Conservation (phyloP, 2,329 filamentous ascomycete genomes). For the Alternaria incomplexa region DNA sequence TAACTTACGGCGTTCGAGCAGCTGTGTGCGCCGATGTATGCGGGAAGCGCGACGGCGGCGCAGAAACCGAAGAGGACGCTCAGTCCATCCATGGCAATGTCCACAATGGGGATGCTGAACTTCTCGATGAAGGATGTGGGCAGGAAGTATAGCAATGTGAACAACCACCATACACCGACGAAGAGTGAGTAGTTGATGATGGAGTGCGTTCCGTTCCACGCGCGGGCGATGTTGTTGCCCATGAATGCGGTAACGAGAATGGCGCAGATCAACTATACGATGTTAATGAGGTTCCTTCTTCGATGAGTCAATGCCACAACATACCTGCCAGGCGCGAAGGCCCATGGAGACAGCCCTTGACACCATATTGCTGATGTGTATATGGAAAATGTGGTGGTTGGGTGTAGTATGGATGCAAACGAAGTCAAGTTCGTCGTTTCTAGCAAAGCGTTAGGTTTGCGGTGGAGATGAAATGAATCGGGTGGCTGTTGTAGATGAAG, state of each 20-base stretch:
- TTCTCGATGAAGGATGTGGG: constrained; percentile 61
- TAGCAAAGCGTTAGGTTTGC: constrained; percentile 20
- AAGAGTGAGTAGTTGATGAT: constrained; percentile 72
- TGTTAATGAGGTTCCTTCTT: background rate
- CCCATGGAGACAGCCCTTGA: constrained; percentile 49
- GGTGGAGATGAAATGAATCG: background rate
- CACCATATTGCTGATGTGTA: constrained; percentile 44
- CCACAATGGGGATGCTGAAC: constrained; percentile 59
- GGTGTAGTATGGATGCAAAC: constrained; percentile 4
- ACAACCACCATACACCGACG: constrained; percentile 68
- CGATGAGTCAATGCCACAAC: constrained; percentile 1
- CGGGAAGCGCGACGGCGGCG: constrained; percentile 71
- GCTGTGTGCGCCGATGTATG: constrained; percentile 71
- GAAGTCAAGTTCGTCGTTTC: background rate
- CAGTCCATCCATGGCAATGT: constrained; percentile 63
- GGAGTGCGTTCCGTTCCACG: constrained; percentile 59
- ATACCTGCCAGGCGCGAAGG: constrained; percentile 52
- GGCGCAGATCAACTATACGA: constrained; percentile 62
- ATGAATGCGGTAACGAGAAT: constrained; percentile 66
- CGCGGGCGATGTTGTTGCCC: constrained; percentile 66
- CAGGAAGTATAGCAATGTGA: constrained; percentile 69
- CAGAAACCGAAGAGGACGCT: constrained; percentile 74
- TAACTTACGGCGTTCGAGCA: constrained; percentile 65
- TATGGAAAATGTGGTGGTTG: constrained; percentile 4
- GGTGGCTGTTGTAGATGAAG: background rate